These are phyloP conservation scores for Hortiboletus campestris DNA, from an alignment of 768 basidiomycete genomes.

Conservation along the genomic window DNA sequence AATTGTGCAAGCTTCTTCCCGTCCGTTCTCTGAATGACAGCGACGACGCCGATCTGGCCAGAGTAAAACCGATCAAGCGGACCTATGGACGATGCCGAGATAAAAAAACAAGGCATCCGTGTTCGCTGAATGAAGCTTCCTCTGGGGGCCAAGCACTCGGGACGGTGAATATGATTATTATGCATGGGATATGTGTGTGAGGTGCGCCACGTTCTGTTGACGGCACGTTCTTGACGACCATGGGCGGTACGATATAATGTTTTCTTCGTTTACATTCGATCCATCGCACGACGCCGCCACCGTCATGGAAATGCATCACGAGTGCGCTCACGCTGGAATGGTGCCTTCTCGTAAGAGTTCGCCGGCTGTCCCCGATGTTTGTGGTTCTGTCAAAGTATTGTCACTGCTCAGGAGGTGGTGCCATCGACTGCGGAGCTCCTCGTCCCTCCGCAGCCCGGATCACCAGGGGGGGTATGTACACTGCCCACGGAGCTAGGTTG, in stretches of 20 bases:
- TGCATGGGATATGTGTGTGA: constrained; percentile 4
- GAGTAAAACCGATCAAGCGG: constrained; percentile 14
- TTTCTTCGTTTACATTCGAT: constrained; percentile 9
- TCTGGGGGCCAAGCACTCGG: constrained; percentile 7
- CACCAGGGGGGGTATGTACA: constrained; percentile 15
- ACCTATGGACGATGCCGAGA: constrained; percentile 20
- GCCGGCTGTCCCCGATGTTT: constrained; percentile 14
- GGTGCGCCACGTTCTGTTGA: constrained; percentile 13
- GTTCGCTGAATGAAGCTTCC: constrained; percentile 9
- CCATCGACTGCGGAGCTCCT: constrained; percentile 2
- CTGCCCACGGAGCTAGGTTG: constrained; percentile 13
- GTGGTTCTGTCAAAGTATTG: constrained; percentile 2
- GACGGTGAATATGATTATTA: background rate
- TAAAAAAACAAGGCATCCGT: background rate
- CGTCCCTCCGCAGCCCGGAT: constrained; percentile 16
- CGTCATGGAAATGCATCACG: constrained; percentile 3
- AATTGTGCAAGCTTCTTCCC: constrained; percentile 25
- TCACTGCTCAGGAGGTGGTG: background rate
- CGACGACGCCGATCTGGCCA: constrained; percentile 22
- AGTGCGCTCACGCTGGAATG: background rate
- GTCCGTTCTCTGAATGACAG: constrained; percentile 8
- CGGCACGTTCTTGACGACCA: constrained; percentile 8
- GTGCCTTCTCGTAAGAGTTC: constrained; percentile 12
- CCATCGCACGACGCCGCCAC: constrained; percentile 19
- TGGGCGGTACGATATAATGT: constrained; percentile 1